These are phyloP conservation scores for Saxophila tyrrhenica DNA, from an alignment of 495 filamentous ascomycete species.

Conservation along the genomic window DNA sequence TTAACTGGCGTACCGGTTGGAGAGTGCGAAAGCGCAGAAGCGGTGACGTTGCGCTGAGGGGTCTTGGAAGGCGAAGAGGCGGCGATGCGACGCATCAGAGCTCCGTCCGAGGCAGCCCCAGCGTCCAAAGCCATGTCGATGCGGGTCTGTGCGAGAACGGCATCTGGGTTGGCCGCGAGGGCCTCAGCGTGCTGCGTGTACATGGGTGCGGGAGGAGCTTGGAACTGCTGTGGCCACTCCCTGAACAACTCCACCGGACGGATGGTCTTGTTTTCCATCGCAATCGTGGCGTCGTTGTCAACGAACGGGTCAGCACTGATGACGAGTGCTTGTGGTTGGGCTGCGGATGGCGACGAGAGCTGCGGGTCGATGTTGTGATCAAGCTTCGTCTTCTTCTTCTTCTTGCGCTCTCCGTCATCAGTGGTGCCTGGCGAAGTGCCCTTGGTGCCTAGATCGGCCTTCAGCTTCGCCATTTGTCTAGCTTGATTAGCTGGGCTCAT, in stretches of 20 bases:
- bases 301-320: neutral
- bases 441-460: neutral
- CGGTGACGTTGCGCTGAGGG: constrained; percentile 3
- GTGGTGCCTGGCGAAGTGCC: neutral
- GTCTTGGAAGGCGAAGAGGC: neutral
- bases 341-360: neutral
- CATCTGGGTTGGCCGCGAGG: constrained; percentile 1
- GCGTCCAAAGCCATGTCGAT: constrained; percentile 4
- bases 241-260: neutral
- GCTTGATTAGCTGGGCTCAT: constrained; percentile 10
- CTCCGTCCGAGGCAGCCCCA: neutral
- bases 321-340: neutral
- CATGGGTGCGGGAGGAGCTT: neutral
- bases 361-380: neutral
- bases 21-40: constrained; percentile 11
- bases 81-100: neutral
- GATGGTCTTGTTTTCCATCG: neutral
- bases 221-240: neutral
- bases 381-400: neutral
- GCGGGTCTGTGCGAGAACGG: neutral
- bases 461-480: constrained; percentile 1
- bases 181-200: too few relatives aligned
- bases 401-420: neutral
- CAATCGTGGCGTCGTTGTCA: neutral
- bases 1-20: constrained; percentile 10